Base-by-base conservation (phyloP, 371 early-diverging fungal genomes). In the Rhizopus sp. region DNA sequence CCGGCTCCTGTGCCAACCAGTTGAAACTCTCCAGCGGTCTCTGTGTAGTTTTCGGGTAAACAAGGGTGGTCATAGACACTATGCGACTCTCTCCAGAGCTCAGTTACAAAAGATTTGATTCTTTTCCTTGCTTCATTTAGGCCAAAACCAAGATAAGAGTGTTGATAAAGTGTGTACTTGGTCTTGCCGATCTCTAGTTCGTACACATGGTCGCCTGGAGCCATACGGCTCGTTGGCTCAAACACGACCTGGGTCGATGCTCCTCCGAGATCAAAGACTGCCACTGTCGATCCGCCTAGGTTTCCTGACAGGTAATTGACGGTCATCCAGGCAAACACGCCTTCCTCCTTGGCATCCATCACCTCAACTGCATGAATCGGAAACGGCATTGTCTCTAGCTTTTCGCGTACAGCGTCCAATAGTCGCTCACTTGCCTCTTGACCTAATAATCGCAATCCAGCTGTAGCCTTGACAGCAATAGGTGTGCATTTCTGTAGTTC, bases 241-340 rank as follows among this genome's bases (percentile, higher is more conserved):
- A 95, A 96, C 0, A 95, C 96, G 52, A 97, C 91, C 75, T 97
- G 96, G 5, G 94, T 93, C 9, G 92, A 92, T 5, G 89, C 97
- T 55, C 97, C 97, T 31, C 97, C 97, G 47, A 97, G 78, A 74
- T 97, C 97, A 75, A 97, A 85, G 35, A 94, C 85, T n/a, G 92
- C 96, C 46, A 23, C 46, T 6, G 89, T 93, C 0, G 93, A 92
- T 23, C 82, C 72, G 29, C 62, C 75, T 47, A 88, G 58, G 23
- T 73, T 74, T 10, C 68, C 66, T 17, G 93, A 75, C 29, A 97
- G 77, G 63, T 90, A 96, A 68, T 97, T 97, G 32, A 95, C 92
- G 0, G 96, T 96, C 46, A 97, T 89, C 97, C 97, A 97, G 35
- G 96, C 96, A 75, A 82, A 97, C 10, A 96, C 89, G 35, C 94